Conservation (phyloP, 2,329 filamentous ascomycete genomes). For the Fusarium sp. region DNA sequence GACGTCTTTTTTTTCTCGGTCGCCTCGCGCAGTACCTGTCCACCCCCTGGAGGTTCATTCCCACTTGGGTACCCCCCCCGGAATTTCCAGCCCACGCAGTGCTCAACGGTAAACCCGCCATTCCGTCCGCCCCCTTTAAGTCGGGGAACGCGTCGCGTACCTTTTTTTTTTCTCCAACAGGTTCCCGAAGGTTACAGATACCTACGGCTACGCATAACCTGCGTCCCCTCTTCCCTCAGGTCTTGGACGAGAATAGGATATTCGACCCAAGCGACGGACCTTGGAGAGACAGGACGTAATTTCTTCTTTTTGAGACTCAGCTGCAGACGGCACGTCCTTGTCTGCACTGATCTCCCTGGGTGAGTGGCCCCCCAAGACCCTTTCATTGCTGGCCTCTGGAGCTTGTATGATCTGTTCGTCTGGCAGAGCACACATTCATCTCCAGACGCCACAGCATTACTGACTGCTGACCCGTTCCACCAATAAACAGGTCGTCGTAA, state of each 20-base stretch:
- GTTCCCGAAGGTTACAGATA: background rate
- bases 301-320: conserved; percentile 60
- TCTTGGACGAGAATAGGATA: conserved; percentile 39
- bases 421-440: conserved; percentile 37
- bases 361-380: conserved; percentile 47
- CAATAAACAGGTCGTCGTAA: conserved; percentile 55
- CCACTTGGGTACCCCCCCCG: conserved; percentile 30
- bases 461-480: conserved; percentile 41
- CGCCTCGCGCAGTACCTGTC: conserved; percentile 20
- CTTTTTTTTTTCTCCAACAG: conserved; percentile 15
- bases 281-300: conserved; percentile 44
- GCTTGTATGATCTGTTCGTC: conserved; percentile 23
- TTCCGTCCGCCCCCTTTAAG: conserved; percentile 44
- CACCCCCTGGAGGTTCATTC: conserved; percentile 41
- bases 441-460: conserved; percentile 40
- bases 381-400: conserved; percentile 21
- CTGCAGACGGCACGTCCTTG: conserved; percentile 68
- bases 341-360: conserved; percentile 73
- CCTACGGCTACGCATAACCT: conserved; percentile 29
- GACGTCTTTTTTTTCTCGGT: conserved; percentile 16
- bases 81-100: conserved; percentile 38
- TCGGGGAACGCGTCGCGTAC: conserved; percentile 51
- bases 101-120: conserved; percentile 35
- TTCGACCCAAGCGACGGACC: conserved; percentile 39
- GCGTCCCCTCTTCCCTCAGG: conserved; percentile 27